Percentiles rank a stretch among this genome's conserved stretches.
phyloP scores from a whole-genome alignment of 2,329 filamentous ascomycete species.

The Penicillium aurantiogriseum region DNA sequence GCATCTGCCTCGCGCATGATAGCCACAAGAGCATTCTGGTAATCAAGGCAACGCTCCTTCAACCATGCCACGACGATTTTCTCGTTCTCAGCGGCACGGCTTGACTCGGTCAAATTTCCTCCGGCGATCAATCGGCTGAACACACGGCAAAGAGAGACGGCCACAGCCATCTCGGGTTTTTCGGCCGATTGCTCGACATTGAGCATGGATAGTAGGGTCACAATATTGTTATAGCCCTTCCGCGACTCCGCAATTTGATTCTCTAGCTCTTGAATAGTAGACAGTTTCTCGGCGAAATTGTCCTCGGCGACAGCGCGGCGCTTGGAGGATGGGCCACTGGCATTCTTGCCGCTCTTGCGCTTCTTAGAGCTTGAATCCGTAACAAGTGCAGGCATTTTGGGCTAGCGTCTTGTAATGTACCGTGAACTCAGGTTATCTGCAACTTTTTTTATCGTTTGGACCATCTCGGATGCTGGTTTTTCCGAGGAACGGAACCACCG shows the following conservation, averaged over 20 bases:
- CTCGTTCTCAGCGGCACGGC: constrained; percentile 69
- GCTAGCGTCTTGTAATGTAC: constrained; percentile 12
- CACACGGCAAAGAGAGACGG: constrained; percentile 79
- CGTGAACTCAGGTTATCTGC: constrained; percentile 6
- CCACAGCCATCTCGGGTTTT: constrained; percentile 64
- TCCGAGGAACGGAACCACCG: constrained; percentile 27
- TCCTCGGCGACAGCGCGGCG: constrained; percentile 50
- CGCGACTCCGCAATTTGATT: constrained; percentile 78
- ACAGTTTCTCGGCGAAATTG: constrained; percentile 54
- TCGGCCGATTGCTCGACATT: constrained; percentile 51
- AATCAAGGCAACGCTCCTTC: constrained; percentile 70
- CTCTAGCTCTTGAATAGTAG: constrained; percentile 72
- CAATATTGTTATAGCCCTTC: constrained; percentile 90
- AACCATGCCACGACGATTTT: constrained; percentile 74
- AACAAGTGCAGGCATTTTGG: constrained; percentile 31
- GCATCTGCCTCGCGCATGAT: constrained; percentile 62
- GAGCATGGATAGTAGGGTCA: constrained; percentile 64
- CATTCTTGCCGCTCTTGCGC: constrained; percentile 40
- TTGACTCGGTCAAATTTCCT: constrained; percentile 66
- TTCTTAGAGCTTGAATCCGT: constrained; percentile 38
- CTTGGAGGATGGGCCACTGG: constrained; percentile 41
- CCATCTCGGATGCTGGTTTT: constrained; percentile 33
- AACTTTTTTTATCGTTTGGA: constrained; percentile 32
- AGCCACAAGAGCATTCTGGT: constrained; percentile 60
- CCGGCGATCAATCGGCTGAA: constrained; percentile 78